Base-by-base conservation (phyloP, 2,329 filamentous ascomycete genomes). In the Paecilomyces sp. region DNA sequence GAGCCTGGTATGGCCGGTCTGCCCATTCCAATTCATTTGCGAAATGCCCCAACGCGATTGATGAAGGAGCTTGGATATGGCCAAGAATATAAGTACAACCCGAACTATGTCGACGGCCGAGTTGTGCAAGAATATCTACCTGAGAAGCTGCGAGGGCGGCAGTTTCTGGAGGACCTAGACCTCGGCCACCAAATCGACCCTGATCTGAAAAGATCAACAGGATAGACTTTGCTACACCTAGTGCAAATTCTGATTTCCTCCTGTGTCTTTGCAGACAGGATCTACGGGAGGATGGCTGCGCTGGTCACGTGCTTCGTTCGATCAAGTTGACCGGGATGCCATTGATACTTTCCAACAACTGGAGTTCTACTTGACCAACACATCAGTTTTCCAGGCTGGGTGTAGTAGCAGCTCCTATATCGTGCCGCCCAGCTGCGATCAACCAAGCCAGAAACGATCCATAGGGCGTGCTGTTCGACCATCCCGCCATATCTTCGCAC, bases 51-150 rank as follows among this genome's bases (percentile, higher is more conserved):
- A 0, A 97, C 94, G 1, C 84, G 88, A 65, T 73, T 97, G 64
- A 96, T 99, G 93, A 90, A 92, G 68, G 93, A 97, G 66, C 78
- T 97, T 65, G 93, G 91, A 0, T 96, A 92, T 70, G 92, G 92
- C 0, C 88, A 86, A 56, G 90, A 92, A 72, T 99, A 99, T 76
- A 97, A 97, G 75, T 97, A 99, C 70, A 96, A 96, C 66, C 94
- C 94, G 0, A 90, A 96, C 66, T 99, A 93, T 69, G 77, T 84
- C 56, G 86, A 92, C 62, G 94, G 94, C 0, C 85, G 79, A 66
- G 93, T 97, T 0, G 83, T 80, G 63, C 94, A 99, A 77, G 89
- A 92, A 25, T 99, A 97, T 74, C 75, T 99, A n/a, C 94, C 94
- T 0, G 88, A 91, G 11, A 83, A 84, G 58, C 74, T 99, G 7